These are phyloP conservation scores for Plasmodium gaboni DNA, from an alignment of 169 alveolate genomes.

Conservation along the genomic window DNA sequence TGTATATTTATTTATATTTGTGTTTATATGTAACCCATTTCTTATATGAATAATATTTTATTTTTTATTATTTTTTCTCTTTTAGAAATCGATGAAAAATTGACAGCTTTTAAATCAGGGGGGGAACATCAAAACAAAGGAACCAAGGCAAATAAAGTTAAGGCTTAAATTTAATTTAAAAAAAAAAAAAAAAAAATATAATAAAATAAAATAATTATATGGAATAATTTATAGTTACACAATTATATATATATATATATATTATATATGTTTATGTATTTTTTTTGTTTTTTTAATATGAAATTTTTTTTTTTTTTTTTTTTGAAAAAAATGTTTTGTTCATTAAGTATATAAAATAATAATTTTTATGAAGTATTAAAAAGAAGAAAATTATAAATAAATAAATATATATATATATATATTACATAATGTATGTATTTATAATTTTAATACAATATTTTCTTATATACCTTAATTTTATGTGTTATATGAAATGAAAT, in stretches of 20 bases:
- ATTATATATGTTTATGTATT: background rate
- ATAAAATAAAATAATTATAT: too few species aligned
- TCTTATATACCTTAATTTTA: too few species aligned
- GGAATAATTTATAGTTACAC: too few species aligned
- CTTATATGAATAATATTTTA: background rate
- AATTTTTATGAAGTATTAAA: conserved; percentile 4
- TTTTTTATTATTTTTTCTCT: conserved; percentile 3
- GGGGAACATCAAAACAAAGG: background rate
- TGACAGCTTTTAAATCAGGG: conserved; percentile 6
- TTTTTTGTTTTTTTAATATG: conserved; percentile 1
- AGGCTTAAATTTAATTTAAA: conserved; percentile 3
- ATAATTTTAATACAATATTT: too few species aligned
- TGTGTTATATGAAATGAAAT: too few species aligned
- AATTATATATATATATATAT: too few species aligned
- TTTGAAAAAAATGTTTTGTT: conserved; percentile 13
- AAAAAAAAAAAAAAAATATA: too few species aligned
- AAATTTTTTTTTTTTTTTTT: conserved; percentile 1
- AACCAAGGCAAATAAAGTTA: conserved; percentile 14
- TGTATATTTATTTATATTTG: background rate
- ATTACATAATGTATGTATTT: too few species aligned
- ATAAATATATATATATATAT: too few species aligned
- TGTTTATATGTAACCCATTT: background rate
- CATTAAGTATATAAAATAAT: conserved; percentile 8
- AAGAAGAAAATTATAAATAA: background rate
- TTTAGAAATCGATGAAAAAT: conserved; percentile 45